Conservation (phyloP, 225 moss, liverwort and hornwort species). For the Sphagnum contortum region DNA sequence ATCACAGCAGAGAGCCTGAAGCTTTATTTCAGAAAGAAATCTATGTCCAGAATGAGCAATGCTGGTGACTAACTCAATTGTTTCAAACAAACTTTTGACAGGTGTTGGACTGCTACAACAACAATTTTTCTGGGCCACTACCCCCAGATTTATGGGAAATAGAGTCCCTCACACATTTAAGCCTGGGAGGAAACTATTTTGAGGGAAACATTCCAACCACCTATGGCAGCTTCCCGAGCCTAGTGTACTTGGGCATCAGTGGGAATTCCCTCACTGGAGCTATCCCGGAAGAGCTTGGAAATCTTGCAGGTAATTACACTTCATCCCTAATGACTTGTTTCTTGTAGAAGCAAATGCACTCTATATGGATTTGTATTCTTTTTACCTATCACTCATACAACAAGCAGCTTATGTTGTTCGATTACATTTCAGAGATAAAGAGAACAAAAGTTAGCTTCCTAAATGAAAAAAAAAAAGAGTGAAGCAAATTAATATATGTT, state of each 20-base stretch:
- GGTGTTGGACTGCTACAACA: slow-evolving; percentile 82
- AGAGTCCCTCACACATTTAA: slow-evolving; percentile 43
- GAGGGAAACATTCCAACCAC: slow-evolving; percentile 55
- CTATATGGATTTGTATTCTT: no score
- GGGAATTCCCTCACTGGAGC: slow-evolving; percentile 68
- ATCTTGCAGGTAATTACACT: slow-evolving; percentile 38
- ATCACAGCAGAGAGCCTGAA: no score
- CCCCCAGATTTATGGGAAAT: slow-evolving; percentile 51
- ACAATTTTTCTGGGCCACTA: slow-evolving; percentile 58
- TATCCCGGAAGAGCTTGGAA: slow-evolving; percentile 75
- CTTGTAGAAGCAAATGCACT: no score
- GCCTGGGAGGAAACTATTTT: slow-evolving; percentile 74
- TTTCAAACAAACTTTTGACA: slow-evolving; percentile 6
- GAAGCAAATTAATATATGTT: no score
- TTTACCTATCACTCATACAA: no score
- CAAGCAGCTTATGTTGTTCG: no score
- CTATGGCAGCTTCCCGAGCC: slow-evolving; percentile 62
- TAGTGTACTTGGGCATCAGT: slow-evolving; percentile 58
- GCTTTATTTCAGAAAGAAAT: no score
- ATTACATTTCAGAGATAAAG: no score
- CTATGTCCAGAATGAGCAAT: no score
- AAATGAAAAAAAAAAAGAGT: no score
- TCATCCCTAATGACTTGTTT: not conserved
- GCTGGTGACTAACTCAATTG: no score
- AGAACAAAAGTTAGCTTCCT: no score